phyloP scores from a whole-genome alignment of 2,329 filamentous ascomycete genomes.

The Tolypocladium tundrense region DNA sequence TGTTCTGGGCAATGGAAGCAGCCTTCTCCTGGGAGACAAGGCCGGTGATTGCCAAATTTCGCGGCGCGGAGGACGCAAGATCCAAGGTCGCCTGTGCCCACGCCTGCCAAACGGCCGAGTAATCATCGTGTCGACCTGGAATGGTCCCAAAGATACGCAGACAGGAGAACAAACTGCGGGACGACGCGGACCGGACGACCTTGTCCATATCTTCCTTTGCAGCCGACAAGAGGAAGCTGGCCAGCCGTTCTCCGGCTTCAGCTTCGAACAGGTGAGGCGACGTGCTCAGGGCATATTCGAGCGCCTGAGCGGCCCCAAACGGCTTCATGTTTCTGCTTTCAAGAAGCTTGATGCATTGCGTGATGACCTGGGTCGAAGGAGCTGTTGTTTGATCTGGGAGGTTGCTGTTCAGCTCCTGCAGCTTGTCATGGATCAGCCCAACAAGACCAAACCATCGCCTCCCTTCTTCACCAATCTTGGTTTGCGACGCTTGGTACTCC shows the following conservation, averaged over 20 bases:
- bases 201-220: constrained; percentile 43
- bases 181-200: constrained; percentile 60
- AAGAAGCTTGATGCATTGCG: constrained; percentile 30
- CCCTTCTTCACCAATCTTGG: constrained; percentile 54
- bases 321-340: constrained; percentile 45
- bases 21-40: constrained; percentile 37
- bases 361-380: constrained; percentile 20
- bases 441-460: constrained; percentile 56
- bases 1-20: constrained; percentile 25
- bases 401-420: constrained; percentile 7
- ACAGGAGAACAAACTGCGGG: constrained; percentile 53
- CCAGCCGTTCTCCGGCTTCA: constrained; percentile 22
- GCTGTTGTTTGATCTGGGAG: constrained; percentile 17
- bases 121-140: constrained; percentile 24
- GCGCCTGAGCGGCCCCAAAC: constrained; percentile 39
- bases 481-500: constrained; percentile 64
- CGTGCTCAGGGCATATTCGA: constrained; percentile 27
- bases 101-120: constrained; percentile 31
- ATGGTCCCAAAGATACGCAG: constrained; percentile 45
- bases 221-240: constrained; percentile 35
- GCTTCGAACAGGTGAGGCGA: constrained; percentile 31
- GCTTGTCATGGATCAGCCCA: constrained; percentile 30
- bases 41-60: constrained; percentile 25
- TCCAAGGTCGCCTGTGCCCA: constrained; percentile 32
- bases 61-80: constrained; percentile 11